Evolutionary conservation across 352 stramenopile species (phyloP), one percentile per base, ranked within the genome.

Genomic region (Phytophthora pinifolia): DNA sequence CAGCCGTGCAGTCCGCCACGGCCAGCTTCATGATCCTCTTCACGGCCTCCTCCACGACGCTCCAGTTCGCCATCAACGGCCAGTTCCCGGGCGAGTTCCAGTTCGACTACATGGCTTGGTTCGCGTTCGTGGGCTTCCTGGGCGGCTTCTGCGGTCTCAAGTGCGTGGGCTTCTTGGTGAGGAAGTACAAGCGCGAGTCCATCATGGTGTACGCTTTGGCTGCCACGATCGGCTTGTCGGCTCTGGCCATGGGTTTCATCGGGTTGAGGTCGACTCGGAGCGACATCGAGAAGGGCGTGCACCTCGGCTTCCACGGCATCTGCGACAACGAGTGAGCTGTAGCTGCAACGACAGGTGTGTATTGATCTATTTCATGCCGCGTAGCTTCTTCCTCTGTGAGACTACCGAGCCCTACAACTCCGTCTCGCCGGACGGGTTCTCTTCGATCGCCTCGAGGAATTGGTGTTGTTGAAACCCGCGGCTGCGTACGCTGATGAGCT

Each of bases 1-100:
- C 82, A 7, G 60, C 71, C 1, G 78, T 92, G 15, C 84, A 96
- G n/a, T 92, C 83, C 0, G 94, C 92, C 14, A 98, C 94, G 0
- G 92, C 90, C 15, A 96, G 94, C 47, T 92, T 81, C 65, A 92
- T 92, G 83, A 91, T 92, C 41, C 53, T 92, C 13, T 92, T 88
- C 62, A 92, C 83, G 4, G 95, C 92, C 29, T 90, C 94, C 8
- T 96, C 94, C 7, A 98, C 96, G 12, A 98, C 96, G 20, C 64
- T 92, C 29, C 83, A 88, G 59, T 92, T 92, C 44, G 73, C 76
- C 9, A 86, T 90, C 51, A 76, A 79, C 9, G 83, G 83, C 0
- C 79, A 88, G 48, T 89, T 89, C 45, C 80, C 80, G 8, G 80
- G 79, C 20, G 67, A 73, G 27, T 67, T 79, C 22, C 82, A 90